Evolutionary conservation across 257 asterid species (phyloP), one percentile per base, ranked within the genome.

Genomic region (Solanum chmielewskii): DNA sequence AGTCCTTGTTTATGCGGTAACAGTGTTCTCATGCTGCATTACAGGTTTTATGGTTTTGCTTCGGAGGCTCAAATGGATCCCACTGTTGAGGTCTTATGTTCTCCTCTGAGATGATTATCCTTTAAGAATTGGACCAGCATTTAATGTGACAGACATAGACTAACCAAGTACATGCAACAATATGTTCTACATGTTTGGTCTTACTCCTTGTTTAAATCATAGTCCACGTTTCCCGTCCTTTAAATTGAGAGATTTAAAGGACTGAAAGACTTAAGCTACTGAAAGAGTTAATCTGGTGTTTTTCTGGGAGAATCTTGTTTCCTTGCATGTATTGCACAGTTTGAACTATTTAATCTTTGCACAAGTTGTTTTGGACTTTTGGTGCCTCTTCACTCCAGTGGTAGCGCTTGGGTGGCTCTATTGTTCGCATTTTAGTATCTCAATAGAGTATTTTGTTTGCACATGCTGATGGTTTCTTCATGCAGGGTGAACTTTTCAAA

Each of bases 61-160:
- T 94, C 99, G 15, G 98, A 97, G 92, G 98, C 94, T 47, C 99
- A 95, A 89, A 94, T 92, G 98, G 99, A 93, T 77, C 99, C 99
- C 29, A 96, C 99, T 29, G 84, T 97, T 23, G 99, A 96, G 99
- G 99, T 96, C 23, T 47, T 87, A 73, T 84, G 13, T 44, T 90
- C 82, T 31, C 78, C 52, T 84, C 84, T 66, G 75, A n/a, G 21
- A 27, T 85, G 68, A 81, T 25, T 20, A 66, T 83, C n/a, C 47
- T 27, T 62, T 60, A 44, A 52, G 69, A 80, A 85, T 59, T 18
- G 42, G 33, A 77, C 77, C 66, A 21, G 52, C 29, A 23, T 56
- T 62, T 83, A 56, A 68, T 76, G 76, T 56, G 2, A 27, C 6
- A 20, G 1, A 49, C 29, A 80, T 80, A 5, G n/a, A 80, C 56